These are phyloP conservation scores for Cicer bijugum DNA, from an alignment of 306 rosid genomes.

Conservation along the genomic window DNA sequence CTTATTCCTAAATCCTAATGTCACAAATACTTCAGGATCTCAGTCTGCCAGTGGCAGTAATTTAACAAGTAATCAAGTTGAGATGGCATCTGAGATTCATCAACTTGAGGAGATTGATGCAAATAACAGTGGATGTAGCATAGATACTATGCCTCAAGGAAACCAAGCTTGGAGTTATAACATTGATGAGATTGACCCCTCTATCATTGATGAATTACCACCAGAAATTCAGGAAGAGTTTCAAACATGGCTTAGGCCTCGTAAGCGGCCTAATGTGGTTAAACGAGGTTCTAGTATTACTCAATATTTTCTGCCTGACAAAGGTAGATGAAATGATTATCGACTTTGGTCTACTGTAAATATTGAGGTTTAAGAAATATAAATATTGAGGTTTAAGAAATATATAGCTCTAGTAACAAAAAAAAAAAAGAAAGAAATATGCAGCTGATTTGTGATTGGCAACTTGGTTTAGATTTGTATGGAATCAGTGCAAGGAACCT, in stretches of 20 bases:
- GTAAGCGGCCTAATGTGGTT: conserved; percentile 60
- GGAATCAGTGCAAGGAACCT: neutral
- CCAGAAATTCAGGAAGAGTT: conserved; percentile 84
- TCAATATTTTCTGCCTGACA: conserved; percentile 70
- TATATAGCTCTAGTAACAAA: neutral
- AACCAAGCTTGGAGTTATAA: conserved; percentile 74
- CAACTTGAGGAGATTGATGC: conserved; percentile 44
- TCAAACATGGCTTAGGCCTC: conserved; percentile 68
- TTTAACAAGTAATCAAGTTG: conserved; percentile 44
- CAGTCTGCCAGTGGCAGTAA: conserved; percentile 33
- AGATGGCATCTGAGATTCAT: conserved; percentile 36
- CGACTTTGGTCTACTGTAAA: conserved; percentile 18
- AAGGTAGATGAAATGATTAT: conserved; percentile 46
- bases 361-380: conserved; percentile 21
- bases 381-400: conserved; percentile 22
- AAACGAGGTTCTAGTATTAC: conserved; percentile 73
- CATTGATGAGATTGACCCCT: conserved; percentile 75
- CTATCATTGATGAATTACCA: conserved; percentile 78
- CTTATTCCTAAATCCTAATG: conserved; percentile 26
- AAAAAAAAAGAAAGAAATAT: no score
- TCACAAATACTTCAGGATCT: conserved; percentile 44
- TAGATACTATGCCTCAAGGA: conserved; percentile 44
- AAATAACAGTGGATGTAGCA: conserved; percentile 27
- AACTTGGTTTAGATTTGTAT: conserved; percentile 30
- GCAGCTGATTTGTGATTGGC: conserved; percentile 31